Evolutionary conservation across 2,329 filamentous ascomycete genomes (phyloP).

Genomic region (Claviceps lovelessii): DNA sequence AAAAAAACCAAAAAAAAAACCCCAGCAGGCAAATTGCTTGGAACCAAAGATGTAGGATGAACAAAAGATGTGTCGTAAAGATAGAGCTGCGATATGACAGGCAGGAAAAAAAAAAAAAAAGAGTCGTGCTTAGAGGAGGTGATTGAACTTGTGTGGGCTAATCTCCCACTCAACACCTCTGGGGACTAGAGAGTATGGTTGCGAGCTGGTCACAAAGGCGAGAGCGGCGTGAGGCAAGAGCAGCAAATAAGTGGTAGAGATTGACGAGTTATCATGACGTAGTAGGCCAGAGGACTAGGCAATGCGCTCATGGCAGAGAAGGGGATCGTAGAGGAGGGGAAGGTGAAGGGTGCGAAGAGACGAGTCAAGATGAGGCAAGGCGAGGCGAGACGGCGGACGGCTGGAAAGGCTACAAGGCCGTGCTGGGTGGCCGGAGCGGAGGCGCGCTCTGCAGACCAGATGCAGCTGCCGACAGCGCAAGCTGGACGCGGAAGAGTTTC

Average conservation of each 20-base stretch:
- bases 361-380: not conserved
- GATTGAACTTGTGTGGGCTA: slow-evolving; percentile 7
- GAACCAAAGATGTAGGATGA: not conserved
- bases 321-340: slow-evolving; percentile 1
- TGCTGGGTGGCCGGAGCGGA: slow-evolving; percentile 1
- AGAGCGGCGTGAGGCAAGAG: slow-evolving; percentile 4
- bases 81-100: not conserved
- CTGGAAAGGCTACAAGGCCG: not conserved
- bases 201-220: slow-evolving; percentile 7
- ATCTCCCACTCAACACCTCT: not conserved
- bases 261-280: slow-evolving; percentile 9
- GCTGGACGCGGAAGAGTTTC: not conserved
- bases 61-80: not conserved
- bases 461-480: not conserved
- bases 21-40: not conserved
- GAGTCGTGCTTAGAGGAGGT: slow-evolving; percentile 12
- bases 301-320: slow-evolving; percentile 6
- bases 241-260: slow-evolving; percentile 1
- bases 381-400: not conserved
- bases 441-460: not conserved
- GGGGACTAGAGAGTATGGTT: not conserved
- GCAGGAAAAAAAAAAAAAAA: not conserved
- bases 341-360: slow-evolving; percentile 2
- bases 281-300: slow-evolving; percentile 2
- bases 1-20: not conserved